Evolutionary conservation across 2,329 filamentous ascomycete genomes (phyloP).

Genomic region (Penicillium frequentans): DNA sequence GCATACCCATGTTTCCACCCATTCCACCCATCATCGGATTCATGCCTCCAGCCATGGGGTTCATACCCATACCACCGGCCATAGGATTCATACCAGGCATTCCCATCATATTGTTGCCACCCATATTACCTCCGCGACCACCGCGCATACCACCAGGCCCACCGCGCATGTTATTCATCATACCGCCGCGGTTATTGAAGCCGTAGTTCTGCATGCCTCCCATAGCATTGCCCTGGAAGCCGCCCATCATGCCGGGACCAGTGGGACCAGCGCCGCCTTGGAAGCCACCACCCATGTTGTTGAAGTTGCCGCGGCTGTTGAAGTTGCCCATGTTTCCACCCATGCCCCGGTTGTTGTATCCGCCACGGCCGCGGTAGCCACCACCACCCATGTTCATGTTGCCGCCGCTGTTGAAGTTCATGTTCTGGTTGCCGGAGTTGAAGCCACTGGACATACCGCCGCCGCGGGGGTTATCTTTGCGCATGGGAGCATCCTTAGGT

Average conservation of each 20-base stretch:
- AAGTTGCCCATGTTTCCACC: constrained; percentile 41
- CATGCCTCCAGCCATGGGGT: constrained; percentile 56
- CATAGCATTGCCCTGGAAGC: constrained; percentile 46
- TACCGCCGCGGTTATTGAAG: constrained; percentile 55
- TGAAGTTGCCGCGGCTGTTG: constrained; percentile 16
- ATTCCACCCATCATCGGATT: constrained; percentile 57
- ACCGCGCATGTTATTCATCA: constrained; percentile 55
- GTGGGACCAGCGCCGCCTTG: constrained; percentile 32
- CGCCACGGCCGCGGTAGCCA: constrained; percentile 50
- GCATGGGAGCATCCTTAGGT: constrained; percentile 80
- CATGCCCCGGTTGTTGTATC: constrained; percentile 54
- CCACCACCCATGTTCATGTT: constrained; percentile 44
- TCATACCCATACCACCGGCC: constrained; percentile 54
- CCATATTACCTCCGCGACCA: constrained; percentile 61
- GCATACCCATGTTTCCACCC: constrained; percentile 49
- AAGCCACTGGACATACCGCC: constrained; percentile 47
- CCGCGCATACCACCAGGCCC: constrained; percentile 57
- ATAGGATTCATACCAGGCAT: constrained; percentile 55
- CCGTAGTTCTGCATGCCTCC: constrained; percentile 53
- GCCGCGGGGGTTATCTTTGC: constrained; percentile 63
- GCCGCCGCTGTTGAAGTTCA: constrained; percentile 31
- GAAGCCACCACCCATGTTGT: constrained; percentile 49
- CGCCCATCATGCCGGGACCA: constrained; percentile 48
- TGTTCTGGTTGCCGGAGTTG: constrained; percentile 39
- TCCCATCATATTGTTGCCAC: constrained; percentile 53